Base-by-base conservation (phyloP, 192 early-diverging fungal species). In the Chytriomyces sp. region DNA sequence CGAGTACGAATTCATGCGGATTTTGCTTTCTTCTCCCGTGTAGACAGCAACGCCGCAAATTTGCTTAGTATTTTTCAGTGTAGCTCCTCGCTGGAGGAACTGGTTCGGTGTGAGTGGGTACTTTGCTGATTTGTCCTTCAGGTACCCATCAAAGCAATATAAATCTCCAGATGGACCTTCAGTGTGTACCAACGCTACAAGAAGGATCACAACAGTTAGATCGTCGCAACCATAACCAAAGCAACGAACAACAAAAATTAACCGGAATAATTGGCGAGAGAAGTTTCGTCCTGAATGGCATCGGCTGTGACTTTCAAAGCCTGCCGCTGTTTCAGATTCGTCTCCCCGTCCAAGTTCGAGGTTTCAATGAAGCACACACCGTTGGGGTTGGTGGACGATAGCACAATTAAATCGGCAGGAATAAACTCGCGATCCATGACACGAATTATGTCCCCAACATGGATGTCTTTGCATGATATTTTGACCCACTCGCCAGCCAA, bases 321-420 rank as follows among this genome's bases (percentile, higher is more conserved):
- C 75, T 93, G 91, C 70, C 89, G 83, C 78, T 93, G 92, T 85
- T 96, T 96, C 46, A 96, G 84, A 85, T 94, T 95, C 16, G 94
- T 94, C 73, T 96, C 95, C 48, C 95, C 95, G 78, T 96, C 95
- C 66, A 96, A 83, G 13, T 92, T 90, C 0, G 94, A 90, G 0
- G 95, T 96, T 79, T 96, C 94, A 45, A 96, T 90, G 86, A 90
- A 95, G 68, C 93, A 95, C 43, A 86, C 86, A 44, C 92, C 93
- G 63, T 95, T 89, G 46, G 86, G 86, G 8, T 90, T 89, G 20
- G 90, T 84, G 2, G 93, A 90, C 18, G 87, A 85, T 24, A 96
- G 64, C 67, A 96, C 82, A 4, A 96, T 72, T 67, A 93, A 81
- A 81, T 96, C 94, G 2, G 93, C 93, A 9, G 94, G 94, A 5